Conservation (phyloP, 2,329 filamentous ascomycete genomes). For the Stenocarpella maydis region DNA sequence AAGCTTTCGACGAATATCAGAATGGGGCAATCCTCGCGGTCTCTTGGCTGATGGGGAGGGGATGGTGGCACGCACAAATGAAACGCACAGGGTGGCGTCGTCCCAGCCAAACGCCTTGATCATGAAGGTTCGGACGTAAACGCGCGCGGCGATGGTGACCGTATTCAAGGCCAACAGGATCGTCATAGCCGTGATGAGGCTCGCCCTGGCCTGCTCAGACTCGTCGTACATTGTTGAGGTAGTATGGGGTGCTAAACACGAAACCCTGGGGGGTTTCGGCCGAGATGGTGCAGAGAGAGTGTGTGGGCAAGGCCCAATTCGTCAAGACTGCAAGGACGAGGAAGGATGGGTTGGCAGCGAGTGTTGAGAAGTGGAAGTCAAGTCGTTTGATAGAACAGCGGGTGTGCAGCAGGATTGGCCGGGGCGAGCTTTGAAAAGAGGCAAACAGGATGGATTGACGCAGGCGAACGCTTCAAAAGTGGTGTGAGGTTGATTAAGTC, state of each 20-base stretch:
- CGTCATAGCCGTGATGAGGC: slow-evolving; percentile 38
- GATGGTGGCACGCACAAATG: slow-evolving; percentile 38
- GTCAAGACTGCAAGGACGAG: neutral
- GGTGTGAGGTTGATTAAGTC: too few relatives aligned
- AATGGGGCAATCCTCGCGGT: too few relatives aligned
- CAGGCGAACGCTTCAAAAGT: too few relatives aligned
- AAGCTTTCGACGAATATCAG: slow-evolving; percentile 34
- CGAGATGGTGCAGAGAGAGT: neutral
- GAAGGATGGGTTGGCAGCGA: neutral
- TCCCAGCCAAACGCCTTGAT: slow-evolving; percentile 44
- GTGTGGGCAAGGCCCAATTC: neutral
- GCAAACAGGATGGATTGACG: too few relatives aligned
- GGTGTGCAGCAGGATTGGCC: neutral
- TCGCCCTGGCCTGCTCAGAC: neutral
- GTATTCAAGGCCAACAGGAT: slow-evolving; percentile 42
- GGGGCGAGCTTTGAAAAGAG: too few relatives aligned
- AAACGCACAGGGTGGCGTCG: slow-evolving; percentile 41
- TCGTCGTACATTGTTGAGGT: slow-evolving; percentile 7
- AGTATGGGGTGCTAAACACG: neutral
- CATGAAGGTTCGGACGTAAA: slow-evolving; percentile 43
- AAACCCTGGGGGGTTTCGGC: neutral
- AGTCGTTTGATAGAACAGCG: too few relatives aligned
- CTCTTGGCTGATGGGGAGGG: too few relatives aligned
- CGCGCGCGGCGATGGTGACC: slow-evolving; percentile 39
- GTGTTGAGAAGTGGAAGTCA: neutral